Base-by-base conservation (phyloP, 108 stramenopile species). In the Skeletonema tropicum region DNA sequence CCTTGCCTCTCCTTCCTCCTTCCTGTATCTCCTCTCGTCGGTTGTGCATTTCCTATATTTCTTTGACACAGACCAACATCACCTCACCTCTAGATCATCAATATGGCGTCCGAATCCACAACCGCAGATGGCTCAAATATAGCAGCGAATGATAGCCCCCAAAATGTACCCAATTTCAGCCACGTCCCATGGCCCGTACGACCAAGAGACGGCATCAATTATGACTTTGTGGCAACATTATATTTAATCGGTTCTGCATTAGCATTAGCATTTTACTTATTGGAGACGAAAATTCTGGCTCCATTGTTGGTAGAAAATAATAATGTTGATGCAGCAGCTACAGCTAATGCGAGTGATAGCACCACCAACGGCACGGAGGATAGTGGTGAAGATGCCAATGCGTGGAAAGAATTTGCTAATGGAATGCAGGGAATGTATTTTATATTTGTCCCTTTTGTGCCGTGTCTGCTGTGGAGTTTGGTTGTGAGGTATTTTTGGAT, bases 341-440 rank as follows among this genome's bases (percentile, higher is more conserved):
- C 4, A 36, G 38, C 55, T 66, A 23, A 41, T 41, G 61, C 21
- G 57, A 36, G 5, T 45, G 52, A 55, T 17, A 49, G 48, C 7
- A 6, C 17, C 17, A 48, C 5, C 48, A 15, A n/a, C n/a, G n/a
- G 46, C n/a, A 19, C n/a, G 17, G 48, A 49, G 17, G 48, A 49
- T 5, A 49, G 6, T 55, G 23, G 52, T 55, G 49, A 66, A 31
- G 80, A 60, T 15, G 64, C 45, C 10, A 76, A 73, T 35, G 70
- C 64, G 33, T 73, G 70, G 76, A 77, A 82, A 52, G 80, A 82
- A 55, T 82, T 82, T 66, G 76, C 80, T 0, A 67, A 60, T 38
- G 71, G 76, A 1, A 72, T 82, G 76, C 38, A 69, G 58, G 80
- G 80, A 25, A 77, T 82, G 80, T 73, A 82, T 39, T 41, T 77